A percentile compares a stretch with the other conserved stretches of the same genome.
phyloP scores from a whole-genome alignment of 1,139 yeast species.

The Yueomyces sp. region DNA sequence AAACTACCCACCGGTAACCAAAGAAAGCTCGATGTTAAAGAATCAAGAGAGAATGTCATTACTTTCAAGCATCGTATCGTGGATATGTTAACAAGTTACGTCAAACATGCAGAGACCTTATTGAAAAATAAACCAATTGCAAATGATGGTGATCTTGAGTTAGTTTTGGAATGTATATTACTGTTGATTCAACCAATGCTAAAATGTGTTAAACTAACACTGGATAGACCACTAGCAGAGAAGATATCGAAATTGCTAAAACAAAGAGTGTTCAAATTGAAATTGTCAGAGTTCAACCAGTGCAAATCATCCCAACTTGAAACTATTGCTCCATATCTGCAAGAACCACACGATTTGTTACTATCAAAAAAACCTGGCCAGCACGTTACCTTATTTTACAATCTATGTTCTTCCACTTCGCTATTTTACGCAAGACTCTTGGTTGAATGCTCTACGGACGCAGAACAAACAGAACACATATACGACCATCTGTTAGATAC shows the following conservation, averaged over 20 bases:
- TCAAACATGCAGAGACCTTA: constrained; percentile 25
- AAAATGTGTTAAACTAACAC: constrained; percentile 48
- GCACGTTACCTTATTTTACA: constrained; percentile 12
- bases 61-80: constrained; percentile 68
- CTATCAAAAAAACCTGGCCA: constrained; percentile 23
- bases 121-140: constrained; percentile 4
- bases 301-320: constrained; percentile 2
- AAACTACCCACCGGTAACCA: constrained; percentile 46
- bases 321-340: constrained; percentile 7
- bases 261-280: constrained; percentile 46
- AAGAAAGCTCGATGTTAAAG: constrained; percentile 55
- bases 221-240: constrained; percentile 56
- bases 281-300: constrained; percentile 12
- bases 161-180: constrained; percentile 20
- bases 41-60: constrained; percentile 69
- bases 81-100: constrained; percentile 59
- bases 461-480: constrained; percentile 7
- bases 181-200: constrained; percentile 48
- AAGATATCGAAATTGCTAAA: constrained; percentile 67
- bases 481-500: constrained; percentile 36
- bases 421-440: constrained; percentile 51
- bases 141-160: background rate
- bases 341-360: constrained; percentile 20
- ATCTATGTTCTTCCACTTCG: constrained; percentile 25
- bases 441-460: constrained; percentile 16